Base-by-base conservation (phyloP, 768 basidiomycete species). In the Cyclocybe aegerita region DNA sequence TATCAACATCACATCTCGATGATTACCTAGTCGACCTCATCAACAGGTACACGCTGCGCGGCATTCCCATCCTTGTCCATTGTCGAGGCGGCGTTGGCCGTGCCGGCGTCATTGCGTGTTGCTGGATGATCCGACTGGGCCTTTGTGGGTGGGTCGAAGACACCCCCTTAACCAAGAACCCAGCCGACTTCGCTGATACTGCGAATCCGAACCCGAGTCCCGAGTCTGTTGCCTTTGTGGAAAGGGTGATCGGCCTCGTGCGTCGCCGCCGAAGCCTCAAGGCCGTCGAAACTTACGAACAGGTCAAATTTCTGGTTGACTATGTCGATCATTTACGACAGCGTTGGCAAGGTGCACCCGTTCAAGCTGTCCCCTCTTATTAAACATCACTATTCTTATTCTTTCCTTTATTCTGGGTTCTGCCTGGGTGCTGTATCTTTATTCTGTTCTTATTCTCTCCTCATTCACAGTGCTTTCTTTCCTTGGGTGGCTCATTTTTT, bases 51-150 rank as follows among this genome's bases (percentile, higher is more conserved):
- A 88, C 93, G 0, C 72, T 94, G 3, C 72, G 70, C 4, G 92
- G 94, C 2, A 63, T 80, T 0, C 77, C 82, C 7, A 78, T 94
- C 7, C 77, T 96, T 9, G 88, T 88, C 9, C 96, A 98, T 59
- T 98, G 96, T 64, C 82, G 95, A 12, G 95, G 95, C 11, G 96
- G 96, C 3, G 88, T 98, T 6, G 95, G 95, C 2, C 81, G 95
- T 12, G 96, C 95, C 0, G 96, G 95, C 1, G 77, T 98, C 17
- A 77, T 98, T 39, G 94, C 93, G 1, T 91, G 88, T 57, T 93
- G 90, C 60, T 98, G 95, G 95, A 78, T 90, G 64, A 76, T 96
- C 51, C 92, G 90, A 65, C 83, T 97, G 54, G 95, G 94, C 4
- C 76, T 97, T n/a, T 95, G 80, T 60, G 90, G 83, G 23, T 89